Evolutionary conservation across 2,329 filamentous ascomycete species (phyloP).

Genomic region (Pestalotiopsis sp.): DNA sequence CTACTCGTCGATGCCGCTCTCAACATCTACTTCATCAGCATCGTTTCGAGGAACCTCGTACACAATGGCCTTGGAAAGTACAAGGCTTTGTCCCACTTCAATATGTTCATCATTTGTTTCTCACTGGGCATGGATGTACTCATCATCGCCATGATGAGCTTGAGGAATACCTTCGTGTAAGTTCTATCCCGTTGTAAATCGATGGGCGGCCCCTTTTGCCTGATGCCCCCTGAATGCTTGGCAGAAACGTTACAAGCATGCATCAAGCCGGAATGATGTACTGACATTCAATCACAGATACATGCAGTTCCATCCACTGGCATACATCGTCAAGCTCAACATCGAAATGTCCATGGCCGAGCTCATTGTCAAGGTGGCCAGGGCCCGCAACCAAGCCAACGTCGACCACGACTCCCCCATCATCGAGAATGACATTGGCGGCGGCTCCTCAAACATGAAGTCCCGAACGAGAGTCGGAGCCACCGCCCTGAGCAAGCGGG

Average conservation of each 20-base stretch:
- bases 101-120: conserved; percentile 45
- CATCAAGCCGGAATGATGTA: background rate
- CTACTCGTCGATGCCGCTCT: conserved; percentile 8
- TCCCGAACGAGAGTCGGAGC: background rate
- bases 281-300: conserved; percentile 27
- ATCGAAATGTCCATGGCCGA: conserved; percentile 58
- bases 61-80: conserved; percentile 9
- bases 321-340: conserved; percentile 56
- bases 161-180: conserved; percentile 44
- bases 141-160: conserved; percentile 45
- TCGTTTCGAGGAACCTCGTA: background rate
- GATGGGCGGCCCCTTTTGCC: background rate
- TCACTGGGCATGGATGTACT: conserved; percentile 45
- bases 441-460: background rate
- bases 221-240: background rate
- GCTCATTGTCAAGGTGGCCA: conserved; percentile 37
- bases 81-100: conserved; percentile 21
- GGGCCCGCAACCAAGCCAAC: conserved; percentile 20
- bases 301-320: conserved; percentile 54
- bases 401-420: background rate
- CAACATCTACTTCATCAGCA: conserved; percentile 9
- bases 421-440: background rate
- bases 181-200: background rate
- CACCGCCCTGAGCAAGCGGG: conserved; percentile 1
- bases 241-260: background rate